Conservation (phyloP, 2,329 filamentous ascomycete genomes). For the Davidsoniella neocaledoniae region DNA sequence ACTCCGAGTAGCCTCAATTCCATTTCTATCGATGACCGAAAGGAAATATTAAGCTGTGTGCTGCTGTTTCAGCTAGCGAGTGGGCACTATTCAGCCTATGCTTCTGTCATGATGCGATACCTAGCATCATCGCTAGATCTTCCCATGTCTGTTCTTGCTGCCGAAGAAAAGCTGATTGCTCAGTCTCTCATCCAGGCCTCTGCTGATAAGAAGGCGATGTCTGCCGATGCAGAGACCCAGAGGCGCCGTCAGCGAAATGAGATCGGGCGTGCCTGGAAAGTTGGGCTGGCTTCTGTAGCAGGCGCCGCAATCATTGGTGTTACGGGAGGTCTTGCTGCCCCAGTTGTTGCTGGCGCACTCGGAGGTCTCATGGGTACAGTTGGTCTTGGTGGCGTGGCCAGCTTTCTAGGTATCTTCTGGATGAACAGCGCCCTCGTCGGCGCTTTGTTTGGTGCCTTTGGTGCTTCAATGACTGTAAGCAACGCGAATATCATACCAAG, state of each 20-base stretch:
- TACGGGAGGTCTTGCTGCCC: slow-evolving; percentile 79
- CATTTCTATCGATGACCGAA: slow-evolving; percentile 39
- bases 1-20: slow-evolving; percentile 37
- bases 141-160: slow-evolving; percentile 42
- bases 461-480: slow-evolving; percentile 50
- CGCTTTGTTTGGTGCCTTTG: slow-evolving; percentile 76
- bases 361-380: slow-evolving; percentile 71
- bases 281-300: slow-evolving; percentile 73
- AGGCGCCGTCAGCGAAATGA: slow-evolving; percentile 58
- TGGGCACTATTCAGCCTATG: slow-evolving; percentile 60
- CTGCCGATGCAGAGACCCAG: slow-evolving; percentile 59
- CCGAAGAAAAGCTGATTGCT: slow-evolving; percentile 60
- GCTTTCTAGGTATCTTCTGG: slow-evolving; percentile 71
- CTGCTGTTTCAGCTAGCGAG: slow-evolving; percentile 54
- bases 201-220: slow-evolving; percentile 36
- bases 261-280: slow-evolving; percentile 65
- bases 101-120: slow-evolving; percentile 49
- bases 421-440: slow-evolving; percentile 76
- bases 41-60: slow-evolving; percentile 50
- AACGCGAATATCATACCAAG: neutral
- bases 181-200: slow-evolving; percentile 54
- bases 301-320: slow-evolving; percentile 83
- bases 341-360: slow-evolving; percentile 70
- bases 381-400: slow-evolving; percentile 69
- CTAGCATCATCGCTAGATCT: slow-evolving; percentile 51